A percentile compares a stretch with the other conserved stretches of the same genome.
phyloP scores from a whole-genome alignment of 2,329 filamentous ascomycete species.

The Anthostomella pinea region DNA sequence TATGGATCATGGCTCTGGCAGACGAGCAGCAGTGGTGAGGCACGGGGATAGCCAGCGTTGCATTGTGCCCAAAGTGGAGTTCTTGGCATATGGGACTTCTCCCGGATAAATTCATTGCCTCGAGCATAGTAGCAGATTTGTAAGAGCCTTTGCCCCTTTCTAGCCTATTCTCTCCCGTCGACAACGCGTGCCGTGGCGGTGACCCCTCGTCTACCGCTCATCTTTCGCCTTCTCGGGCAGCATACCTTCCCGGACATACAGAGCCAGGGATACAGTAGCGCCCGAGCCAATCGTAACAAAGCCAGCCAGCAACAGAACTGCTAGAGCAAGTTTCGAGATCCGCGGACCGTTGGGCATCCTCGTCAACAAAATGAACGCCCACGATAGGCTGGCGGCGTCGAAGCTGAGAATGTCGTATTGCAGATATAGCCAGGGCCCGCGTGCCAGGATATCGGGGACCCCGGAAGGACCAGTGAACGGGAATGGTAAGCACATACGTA shows the following conservation, averaged over 20 bases:
- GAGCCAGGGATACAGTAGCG: slow-evolving; percentile 20
- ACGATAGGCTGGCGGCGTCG: slow-evolving; percentile 20
- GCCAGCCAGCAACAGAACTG: slow-evolving; percentile 9
- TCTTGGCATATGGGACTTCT: too few species aligned
- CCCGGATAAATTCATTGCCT: too few species aligned
- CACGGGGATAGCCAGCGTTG: too few species aligned
- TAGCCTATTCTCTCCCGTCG: too few species aligned
- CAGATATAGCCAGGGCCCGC: slow-evolving; percentile 26
- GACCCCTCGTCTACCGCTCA: slow-evolving; percentile 2
- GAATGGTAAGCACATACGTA: slow-evolving; percentile 21
- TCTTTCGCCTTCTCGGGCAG: slow-evolving; percentile 13
- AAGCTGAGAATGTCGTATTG: slow-evolving; percentile 29
- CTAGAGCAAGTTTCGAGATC: slow-evolving; percentile 8
- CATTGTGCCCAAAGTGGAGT: too few species aligned
- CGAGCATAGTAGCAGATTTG: too few species aligned
- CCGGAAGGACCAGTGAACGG: slow-evolving; percentile 15
- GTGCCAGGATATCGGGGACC: slow-evolving; percentile 13
- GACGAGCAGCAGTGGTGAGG: too few species aligned
- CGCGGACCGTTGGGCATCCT: slow-evolving; percentile 4
- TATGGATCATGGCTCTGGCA: too few species aligned
- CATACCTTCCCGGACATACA: slow-evolving; percentile 17
- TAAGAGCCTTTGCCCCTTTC: too few species aligned
- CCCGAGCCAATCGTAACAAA: slow-evolving; percentile 19
- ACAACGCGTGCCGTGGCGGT: too few species aligned
- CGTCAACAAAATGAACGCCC: slow-evolving; percentile 21